A percentile compares a stretch with the other conserved stretches of the same genome.
phyloP scores from a whole-genome alignment of 2,329 filamentous ascomycete genomes.

The Nectriaceae sp. region DNA sequence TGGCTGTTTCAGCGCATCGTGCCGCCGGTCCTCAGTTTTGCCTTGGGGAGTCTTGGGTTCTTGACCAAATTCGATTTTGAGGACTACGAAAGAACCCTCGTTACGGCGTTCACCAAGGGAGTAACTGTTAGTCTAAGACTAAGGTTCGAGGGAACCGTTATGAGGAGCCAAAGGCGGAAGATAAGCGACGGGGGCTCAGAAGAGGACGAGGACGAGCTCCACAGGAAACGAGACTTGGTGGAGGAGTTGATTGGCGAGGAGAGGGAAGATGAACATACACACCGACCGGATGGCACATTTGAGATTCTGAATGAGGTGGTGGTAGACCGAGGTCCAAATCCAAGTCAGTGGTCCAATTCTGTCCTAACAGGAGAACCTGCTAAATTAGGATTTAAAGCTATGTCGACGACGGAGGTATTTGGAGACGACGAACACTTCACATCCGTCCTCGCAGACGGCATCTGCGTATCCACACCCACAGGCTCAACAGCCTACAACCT shows the following conservation, averaged over 20 bases:
- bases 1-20: constrained; percentile 97
- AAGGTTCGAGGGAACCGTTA: constrained; percentile 90
- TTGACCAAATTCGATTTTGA: constrained; percentile 95
- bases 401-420: constrained; percentile 91
- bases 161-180: constrained; percentile 68
- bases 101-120: constrained; percentile 74
- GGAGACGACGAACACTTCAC: constrained; percentile 96
- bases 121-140: constrained; percentile 86
- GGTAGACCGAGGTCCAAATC: constrained; percentile 88
- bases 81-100: constrained; percentile 68
- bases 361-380: constrained; percentile 7
- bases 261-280: constrained; percentile 80
- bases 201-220: constrained; percentile 41
- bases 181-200: constrained; percentile 29
- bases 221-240: constrained; percentile 66
- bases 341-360: constrained; percentile 75
- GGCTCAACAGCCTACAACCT: constrained; percentile 96
- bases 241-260: constrained; percentile 90
- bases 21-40: constrained; percentile 88
- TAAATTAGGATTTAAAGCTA: constrained; percentile 53
- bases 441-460: constrained; percentile 86
- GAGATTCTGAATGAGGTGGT: constrained; percentile 98
- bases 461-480: constrained; percentile 92
- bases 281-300: constrained; percentile 79
- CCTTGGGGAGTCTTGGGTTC: constrained; percentile 89